phyloP scores from a whole-genome alignment of 108 stramenopile genomes.

The Cyclotella choctawhatcheeana region DNA sequence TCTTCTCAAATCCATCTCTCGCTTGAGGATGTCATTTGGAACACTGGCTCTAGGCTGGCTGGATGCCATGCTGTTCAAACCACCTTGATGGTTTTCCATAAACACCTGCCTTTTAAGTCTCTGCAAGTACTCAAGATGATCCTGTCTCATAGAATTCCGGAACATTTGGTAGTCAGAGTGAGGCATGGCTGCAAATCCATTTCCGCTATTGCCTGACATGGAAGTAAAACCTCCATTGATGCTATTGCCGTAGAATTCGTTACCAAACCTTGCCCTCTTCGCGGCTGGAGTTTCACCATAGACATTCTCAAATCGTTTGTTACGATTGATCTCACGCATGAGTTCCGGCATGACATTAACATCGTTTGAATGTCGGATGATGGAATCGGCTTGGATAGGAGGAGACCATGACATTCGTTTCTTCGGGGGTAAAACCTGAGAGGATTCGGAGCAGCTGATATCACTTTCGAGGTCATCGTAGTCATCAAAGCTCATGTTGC shows the following conservation, averaged over 20 bases:
- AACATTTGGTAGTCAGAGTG: not conserved
- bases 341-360: constrained; percentile 25
- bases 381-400: not conserved
- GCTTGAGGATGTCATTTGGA: not conserved
- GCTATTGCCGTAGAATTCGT: not conserved
- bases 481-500: constrained; percentile 13
- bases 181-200: not conserved
- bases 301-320: constrained; percentile 10
- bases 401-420: constrained; percentile 4
- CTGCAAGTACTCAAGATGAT: not conserved
- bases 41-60: not conserved
- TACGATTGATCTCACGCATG: constrained; percentile 18
- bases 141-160: not conserved
- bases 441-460: not conserved
- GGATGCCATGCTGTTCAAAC: not conserved
- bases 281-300: not conserved
- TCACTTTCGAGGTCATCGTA: constrained; percentile 15
- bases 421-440: constrained; percentile 6
- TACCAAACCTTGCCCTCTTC: not conserved
- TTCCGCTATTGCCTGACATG: too few relatives aligned
- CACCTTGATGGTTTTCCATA: not conserved
- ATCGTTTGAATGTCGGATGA: not conserved
- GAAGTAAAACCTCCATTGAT: too few relatives aligned
- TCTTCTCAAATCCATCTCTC: constrained; percentile 7
- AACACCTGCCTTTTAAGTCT: not conserved